Conservation (phyloP, 2,329 filamentous ascomycete genomes). For the Aspergillus novoparasiticus region DNA sequence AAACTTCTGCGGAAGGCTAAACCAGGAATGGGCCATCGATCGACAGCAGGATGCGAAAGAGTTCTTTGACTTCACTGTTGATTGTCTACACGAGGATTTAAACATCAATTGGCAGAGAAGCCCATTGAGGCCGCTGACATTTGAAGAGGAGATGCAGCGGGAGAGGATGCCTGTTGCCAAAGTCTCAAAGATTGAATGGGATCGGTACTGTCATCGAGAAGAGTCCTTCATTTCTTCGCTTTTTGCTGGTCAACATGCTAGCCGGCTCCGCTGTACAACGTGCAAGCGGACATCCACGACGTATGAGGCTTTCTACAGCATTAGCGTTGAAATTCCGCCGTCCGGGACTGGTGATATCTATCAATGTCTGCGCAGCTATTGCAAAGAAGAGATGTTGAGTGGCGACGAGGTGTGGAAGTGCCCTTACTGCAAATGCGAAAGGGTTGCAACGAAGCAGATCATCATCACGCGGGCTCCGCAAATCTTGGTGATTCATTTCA, state of each 20-base stretch:
- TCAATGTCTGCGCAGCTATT: slow-evolving; percentile 71
- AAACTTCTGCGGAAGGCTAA: slow-evolving; percentile 66
- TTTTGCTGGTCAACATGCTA: slow-evolving; percentile 73
- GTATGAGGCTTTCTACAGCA: slow-evolving; percentile 71
- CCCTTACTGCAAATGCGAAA: slow-evolving; percentile 70
- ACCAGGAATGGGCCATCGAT: slow-evolving; percentile 69
- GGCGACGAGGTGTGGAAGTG: slow-evolving; percentile 73
- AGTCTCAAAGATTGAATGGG: slow-evolving; percentile 76
- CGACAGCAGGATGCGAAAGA: slow-evolving; percentile 91
- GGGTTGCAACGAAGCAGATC: slow-evolving; percentile 69
- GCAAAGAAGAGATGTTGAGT: slow-evolving; percentile 66
- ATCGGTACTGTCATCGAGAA: slow-evolving; percentile 68
- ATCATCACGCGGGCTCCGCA: slow-evolving; percentile 78
- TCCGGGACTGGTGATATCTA: slow-evolving; percentile 62
- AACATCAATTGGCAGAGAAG: slow-evolving; percentile 67
- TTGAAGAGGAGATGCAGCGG: slow-evolving; percentile 61
- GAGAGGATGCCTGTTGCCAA: slow-evolving; percentile 64
- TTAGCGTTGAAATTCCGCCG: slow-evolving; percentile 70
- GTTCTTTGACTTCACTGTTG: slow-evolving; percentile 80
- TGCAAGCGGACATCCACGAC: slow-evolving; percentile 67
- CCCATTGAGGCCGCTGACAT: slow-evolving; percentile 60
- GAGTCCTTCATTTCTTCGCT: slow-evolving; percentile 76
- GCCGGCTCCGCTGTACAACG: slow-evolving; percentile 61
- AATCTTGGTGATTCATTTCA: slow-evolving; percentile 76
- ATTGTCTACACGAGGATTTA: slow-evolving; percentile 82